Evolutionary conservation across 352 stramenopile species (phyloP), one percentile per base, ranked within the genome.

Genomic region (Phytophthora ramorum): DNA sequence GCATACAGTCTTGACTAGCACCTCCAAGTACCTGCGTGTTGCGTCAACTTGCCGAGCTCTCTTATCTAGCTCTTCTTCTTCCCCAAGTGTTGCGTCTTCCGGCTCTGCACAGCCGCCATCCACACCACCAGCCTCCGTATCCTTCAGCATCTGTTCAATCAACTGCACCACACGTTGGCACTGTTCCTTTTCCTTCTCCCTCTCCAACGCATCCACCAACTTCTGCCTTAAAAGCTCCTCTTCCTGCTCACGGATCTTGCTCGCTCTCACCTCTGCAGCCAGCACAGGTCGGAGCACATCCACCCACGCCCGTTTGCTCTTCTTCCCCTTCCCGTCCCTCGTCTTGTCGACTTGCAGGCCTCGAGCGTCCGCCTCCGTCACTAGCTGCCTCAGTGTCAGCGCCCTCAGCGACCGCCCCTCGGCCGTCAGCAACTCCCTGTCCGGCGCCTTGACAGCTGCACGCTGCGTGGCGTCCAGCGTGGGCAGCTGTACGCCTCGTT

Each of bases 271-370:
- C 50, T 79, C 71, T 2, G 22, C 49, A 3, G 32, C 32, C 49
- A 79, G 56, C 45, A 76, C 37, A 0, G 71, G 71, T 47, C 75
- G 58, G 12, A 92, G 66, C 20, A 73, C 54, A 37, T 86, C 73
- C 45, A 91, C 69, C 78, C 83, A 90, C 13, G 70, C 76, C 16
- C 78, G 67, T 50, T 92, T 92, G 48, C 73, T 84, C 58, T 80
- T 89, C 57, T 89, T 91, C 41, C 74, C 78, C 22, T 76, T 87
- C 13, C 35, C 63, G 30, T 81, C 74, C 13, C 58, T 71, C 5
- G 61, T 57, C 24, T 73, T 69, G 14, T 71, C 63, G 26, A 43
- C 46, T 0, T 63, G 8, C 30, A 91, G 46, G 3, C 78, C 80
- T 17, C 81, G 66, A 6, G 60, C 71, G 37, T 87, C 70, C 10